phyloP scores from a whole-genome alignment of 306 rosid genomes.

The Malus asiatica region DNA sequence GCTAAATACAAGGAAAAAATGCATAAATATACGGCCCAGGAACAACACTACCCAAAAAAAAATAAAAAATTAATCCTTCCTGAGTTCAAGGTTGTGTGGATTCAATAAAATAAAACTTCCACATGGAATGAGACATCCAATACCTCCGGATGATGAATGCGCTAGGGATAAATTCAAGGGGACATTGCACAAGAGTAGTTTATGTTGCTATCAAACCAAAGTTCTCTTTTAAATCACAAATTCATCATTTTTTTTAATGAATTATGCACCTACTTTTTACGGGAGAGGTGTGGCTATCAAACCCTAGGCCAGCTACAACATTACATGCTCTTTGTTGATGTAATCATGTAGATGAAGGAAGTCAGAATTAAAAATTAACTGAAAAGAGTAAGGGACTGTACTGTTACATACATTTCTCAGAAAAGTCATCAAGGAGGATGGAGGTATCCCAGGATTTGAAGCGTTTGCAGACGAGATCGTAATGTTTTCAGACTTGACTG shows the following conservation, averaged over 20 bases:
- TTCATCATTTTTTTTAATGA: background rate
- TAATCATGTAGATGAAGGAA: background rate
- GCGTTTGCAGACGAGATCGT: slow-evolving; percentile 47
- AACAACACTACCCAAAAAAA: background rate
- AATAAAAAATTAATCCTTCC: background rate
- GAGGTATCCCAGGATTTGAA: slow-evolving; percentile 95
- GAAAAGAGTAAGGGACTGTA: background rate
- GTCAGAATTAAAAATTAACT: background rate
- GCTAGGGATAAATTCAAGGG: background rate
- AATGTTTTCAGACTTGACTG: slow-evolving; percentile 55
- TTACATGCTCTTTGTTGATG: background rate
- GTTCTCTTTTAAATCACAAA: too few relatives aligned
- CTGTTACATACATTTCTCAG: slow-evolving; percentile 44
- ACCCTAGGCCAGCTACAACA: background rate
- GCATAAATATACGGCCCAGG: background rate
- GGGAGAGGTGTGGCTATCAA: background rate
- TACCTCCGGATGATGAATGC: background rate
- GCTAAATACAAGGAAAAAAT: background rate
- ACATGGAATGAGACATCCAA: background rate
- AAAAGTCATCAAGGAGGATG: slow-evolving; percentile 84
- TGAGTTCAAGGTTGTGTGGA: background rate
- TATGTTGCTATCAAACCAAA: too few relatives aligned
- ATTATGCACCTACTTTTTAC: background rate
- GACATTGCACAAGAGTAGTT: background rate
- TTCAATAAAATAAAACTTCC: background rate